phyloP scores from a whole-genome alignment of 371 early-diverging fungal species.

The Mortierella sp. region DNA sequence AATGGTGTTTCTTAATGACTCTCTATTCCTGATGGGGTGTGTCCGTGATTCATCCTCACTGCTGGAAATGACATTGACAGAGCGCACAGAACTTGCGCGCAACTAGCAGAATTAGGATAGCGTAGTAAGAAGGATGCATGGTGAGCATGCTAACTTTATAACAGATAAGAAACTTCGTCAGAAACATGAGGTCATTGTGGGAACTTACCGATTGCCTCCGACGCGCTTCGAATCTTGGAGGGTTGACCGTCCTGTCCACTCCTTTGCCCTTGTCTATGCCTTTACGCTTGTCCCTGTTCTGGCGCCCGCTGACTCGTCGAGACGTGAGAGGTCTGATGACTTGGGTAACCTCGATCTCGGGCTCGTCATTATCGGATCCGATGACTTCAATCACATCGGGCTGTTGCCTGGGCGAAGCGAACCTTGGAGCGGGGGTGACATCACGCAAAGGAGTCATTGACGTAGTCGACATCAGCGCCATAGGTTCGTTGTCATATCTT shows the following conservation, averaged over 20 bases:
- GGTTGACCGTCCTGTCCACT: background rate
- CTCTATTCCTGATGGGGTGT: background rate
- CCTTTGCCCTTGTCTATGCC: background rate
- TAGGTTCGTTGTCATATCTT: slow-evolving; percentile 33
- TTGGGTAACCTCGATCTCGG: slow-evolving; percentile 9
- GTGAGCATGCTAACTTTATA: background rate
- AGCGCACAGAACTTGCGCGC: background rate
- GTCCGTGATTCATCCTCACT: slow-evolving; percentile 21
- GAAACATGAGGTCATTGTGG: background rate
- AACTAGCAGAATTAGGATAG: background rate
- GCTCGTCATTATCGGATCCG: slow-evolving; percentile 39
- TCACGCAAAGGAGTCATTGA: slow-evolving; percentile 15
- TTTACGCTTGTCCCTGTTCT: background rate
- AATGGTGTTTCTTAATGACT: background rate
- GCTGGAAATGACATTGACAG: slow-evolving; percentile 35
- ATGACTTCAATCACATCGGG: slow-evolving; percentile 18
- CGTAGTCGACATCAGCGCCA: slow-evolving; percentile 34
- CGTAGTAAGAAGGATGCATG: background rate
- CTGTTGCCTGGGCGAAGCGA: slow-evolving; percentile 27
- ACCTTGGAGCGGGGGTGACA: slow-evolving; percentile 17
- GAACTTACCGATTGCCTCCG: background rate
- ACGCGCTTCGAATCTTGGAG: background rate
- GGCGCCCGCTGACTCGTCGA: background rate
- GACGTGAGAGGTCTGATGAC: background rate
- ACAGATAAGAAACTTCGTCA: background rate